These are phyloP conservation scores for Tephrocybe sp. DNA, from an alignment of 768 basidiomycete species.

Conservation along the genomic window DNA sequence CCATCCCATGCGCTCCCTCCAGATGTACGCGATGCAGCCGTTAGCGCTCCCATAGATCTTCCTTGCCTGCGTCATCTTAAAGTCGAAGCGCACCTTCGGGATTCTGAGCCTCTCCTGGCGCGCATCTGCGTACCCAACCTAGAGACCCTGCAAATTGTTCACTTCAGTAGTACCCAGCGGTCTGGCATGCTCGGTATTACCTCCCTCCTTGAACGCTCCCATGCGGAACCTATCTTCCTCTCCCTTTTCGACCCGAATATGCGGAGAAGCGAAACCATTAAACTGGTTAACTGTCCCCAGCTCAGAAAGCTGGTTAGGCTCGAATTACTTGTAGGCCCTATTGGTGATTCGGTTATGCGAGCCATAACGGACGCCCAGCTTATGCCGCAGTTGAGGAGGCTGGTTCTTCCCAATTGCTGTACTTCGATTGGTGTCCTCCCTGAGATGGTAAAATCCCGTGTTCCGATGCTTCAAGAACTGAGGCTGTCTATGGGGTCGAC, in stretches of 20 bases:
- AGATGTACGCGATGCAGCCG: background rate
- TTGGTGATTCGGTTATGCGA: background rate
- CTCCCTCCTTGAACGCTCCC: conserved; percentile 7
- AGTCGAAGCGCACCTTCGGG: conserved; percentile 6
- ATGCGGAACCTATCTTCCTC: background rate
- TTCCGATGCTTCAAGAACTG: conserved; percentile 1
- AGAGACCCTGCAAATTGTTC: background rate
- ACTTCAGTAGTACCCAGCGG: background rate
- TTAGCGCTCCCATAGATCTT: background rate
- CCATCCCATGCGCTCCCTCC: background rate
- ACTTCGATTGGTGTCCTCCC: background rate
- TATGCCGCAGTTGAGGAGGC: background rate
- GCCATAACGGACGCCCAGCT: background rate
- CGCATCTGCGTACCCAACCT: conserved; percentile 3
- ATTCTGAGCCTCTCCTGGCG: conserved; percentile 1
- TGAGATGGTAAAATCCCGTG: background rate
- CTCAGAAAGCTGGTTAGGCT: background rate
- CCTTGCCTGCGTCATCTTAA: conserved; percentile 9
- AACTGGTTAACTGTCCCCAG: background rate
- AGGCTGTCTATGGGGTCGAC: background rate
- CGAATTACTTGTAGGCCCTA: background rate
- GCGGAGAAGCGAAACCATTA: background rate
- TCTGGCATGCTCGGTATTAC: background rate
- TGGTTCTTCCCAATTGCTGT: conserved; percentile 1
- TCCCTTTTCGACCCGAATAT: conserved; percentile 8